A percentile compares a stretch with the other conserved stretches of the same genome.
Evolutionary conservation across 371 early-diverging fungal species (phyloP).

Genomic region (Lichtheimia corymbifera): DNA sequence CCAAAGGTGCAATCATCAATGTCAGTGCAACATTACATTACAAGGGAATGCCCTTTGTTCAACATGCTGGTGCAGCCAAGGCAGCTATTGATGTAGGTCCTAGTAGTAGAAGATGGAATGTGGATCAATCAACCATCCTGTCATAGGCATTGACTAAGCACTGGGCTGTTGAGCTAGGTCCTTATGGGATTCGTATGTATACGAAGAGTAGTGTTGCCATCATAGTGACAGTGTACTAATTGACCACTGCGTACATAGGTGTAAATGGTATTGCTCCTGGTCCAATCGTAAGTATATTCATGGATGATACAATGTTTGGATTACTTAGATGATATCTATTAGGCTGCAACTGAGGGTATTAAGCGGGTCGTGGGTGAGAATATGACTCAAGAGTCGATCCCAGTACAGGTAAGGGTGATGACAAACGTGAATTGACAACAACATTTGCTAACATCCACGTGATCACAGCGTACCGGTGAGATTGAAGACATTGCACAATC

Average conservation of each 20-base stretch:
- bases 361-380: constrained; percentile 19
- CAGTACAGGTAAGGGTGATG: constrained; percentile 42
- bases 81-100: constrained; percentile 40
- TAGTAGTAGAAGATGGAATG: too few species aligned
- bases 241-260: background rate
- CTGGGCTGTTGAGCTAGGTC: constrained; percentile 55
- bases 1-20: constrained; percentile 70
- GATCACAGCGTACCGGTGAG: constrained; percentile 50
- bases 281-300: constrained; percentile 29
- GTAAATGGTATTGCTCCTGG: constrained; percentile 50
- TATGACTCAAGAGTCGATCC: constrained; percentile 22
- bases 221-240: background rate
- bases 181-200: constrained; percentile 47
- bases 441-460: too few species aligned
- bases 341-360: constrained; percentile 1
- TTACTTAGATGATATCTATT: background rate
- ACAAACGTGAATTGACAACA: constrained; percentile 15
- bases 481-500: constrained; percentile 73
- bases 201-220: background rate
- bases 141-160: constrained; percentile 51
- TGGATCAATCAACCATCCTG: background rate
- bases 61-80: constrained; percentile 54
- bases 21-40: constrained; percentile 71
- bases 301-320: background rate
- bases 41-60: constrained; percentile 56